Evolutionary conservation across 768 basidiomycete genomes (phyloP), one percentile per base, ranked within the genome.

Genomic region (Rhodotorula graminis): DNA sequence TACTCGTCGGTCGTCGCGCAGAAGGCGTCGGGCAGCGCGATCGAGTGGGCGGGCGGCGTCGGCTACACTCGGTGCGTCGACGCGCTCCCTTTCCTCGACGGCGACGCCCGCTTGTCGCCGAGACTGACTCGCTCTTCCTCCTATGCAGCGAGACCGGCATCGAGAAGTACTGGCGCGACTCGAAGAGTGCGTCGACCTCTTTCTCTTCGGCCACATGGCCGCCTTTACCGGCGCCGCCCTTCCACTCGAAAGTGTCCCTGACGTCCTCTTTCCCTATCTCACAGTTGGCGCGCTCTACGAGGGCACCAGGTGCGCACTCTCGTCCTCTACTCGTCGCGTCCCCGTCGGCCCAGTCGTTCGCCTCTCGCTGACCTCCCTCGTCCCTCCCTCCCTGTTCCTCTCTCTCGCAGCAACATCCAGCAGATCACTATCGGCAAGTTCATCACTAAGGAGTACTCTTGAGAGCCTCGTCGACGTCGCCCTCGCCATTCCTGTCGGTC

Each of bases 91-190:
- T 33, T 27, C 18, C 37, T 37, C 37, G 37, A 37, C 9, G 37
- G 37, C 37, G 37, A n/a, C n/a, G n/a, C n/a, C n/a, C n/a, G n/a
- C n/a, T n/a, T n/a, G n/a, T 31, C 21, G 27, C 4, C 27, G 44
- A n/a, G 27, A 7, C 23, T 49, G n/a, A 47, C 49, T 37, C 14
- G 37, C 37, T 37, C 37, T 46, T 18, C 25, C 23, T 46, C 6
- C 21, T 23, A 2, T 23, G 33, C 56, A 57, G 60, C 18, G 77
- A 77, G 71, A 73, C 76, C 3, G 76, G 74, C 0, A 74, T 97
- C 74, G 96, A 97, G 84, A 97, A 98, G 83, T 95, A 83, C 80
- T 95, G 92, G 92, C 83, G 95, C 71, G 95, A 97, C 81, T 93
- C 92, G 12, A 97, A 96, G 85, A 94, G 77, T 83, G 89, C 84